Percentiles rank a stretch among this genome's conserved stretches.
These are phyloP conservation scores for Anaeramoeba ignava DNA, from an alignment of 78 protist genomes.

Conservation along the genomic window DNA sequence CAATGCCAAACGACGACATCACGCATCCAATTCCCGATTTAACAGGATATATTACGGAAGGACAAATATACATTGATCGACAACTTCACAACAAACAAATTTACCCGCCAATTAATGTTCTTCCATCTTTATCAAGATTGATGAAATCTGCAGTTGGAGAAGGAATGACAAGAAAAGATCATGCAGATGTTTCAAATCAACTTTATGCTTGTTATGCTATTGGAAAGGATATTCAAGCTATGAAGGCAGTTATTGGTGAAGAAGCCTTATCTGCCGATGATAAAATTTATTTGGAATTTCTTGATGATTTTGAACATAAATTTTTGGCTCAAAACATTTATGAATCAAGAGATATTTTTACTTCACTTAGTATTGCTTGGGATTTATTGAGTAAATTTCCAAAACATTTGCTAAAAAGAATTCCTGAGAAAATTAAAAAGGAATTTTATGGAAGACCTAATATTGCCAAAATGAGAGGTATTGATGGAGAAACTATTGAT, in stretches of 20 bases:
- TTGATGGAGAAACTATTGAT: too few species aligned
- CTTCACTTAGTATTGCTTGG: conserved; percentile 95
- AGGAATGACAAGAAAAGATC: conserved; percentile 94
- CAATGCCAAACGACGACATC: conserved; percentile 92
- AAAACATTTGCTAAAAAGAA: conserved; percentile 71
- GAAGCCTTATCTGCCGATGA: conserved; percentile 94
- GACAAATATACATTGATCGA: conserved; percentile 97
- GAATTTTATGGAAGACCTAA: conserved; percentile 61
- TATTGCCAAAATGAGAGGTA: too few species aligned
- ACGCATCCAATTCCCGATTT: conserved; percentile 99
- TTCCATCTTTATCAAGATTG: conserved; percentile 98
- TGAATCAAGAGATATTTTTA: conserved; percentile 59
- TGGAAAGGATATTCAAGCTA: conserved; percentile 91
- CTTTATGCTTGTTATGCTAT: conserved; percentile 98
- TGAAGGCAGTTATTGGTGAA: conserved; percentile 99
- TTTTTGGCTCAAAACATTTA: conserved; percentile 75
- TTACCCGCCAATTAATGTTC: conserved; percentile 97
- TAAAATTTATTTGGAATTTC: conserved; percentile 84
- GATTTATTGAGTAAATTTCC: conserved; percentile 92
- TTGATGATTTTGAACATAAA: conserved; percentile 83
- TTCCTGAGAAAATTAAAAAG: conserved; percentile 41
- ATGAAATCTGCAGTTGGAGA: conserved; percentile 93
- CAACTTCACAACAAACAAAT: conserved; percentile 86
- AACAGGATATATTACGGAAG: conserved; percentile 99
- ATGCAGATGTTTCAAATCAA: conserved; percentile 95